These are phyloP conservation scores for Cnidoscolus chayamansa DNA, from an alignment of 441 rosid species.

Conservation along the genomic window DNA sequence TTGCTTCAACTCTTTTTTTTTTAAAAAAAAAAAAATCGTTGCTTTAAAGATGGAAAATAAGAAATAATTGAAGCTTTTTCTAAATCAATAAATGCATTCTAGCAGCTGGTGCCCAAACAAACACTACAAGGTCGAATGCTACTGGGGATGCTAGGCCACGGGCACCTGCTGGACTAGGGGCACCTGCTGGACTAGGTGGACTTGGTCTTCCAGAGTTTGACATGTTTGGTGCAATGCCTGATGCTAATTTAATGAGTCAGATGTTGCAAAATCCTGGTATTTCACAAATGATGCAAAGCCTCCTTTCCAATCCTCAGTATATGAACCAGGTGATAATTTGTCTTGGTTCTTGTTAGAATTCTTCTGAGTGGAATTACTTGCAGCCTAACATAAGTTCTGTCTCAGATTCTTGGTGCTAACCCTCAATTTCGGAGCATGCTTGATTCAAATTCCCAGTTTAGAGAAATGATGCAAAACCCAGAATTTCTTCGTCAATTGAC, in stretches of 20 bases:
- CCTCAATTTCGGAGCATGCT: conserved; percentile 52
- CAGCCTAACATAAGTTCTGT: conserved; percentile 19
- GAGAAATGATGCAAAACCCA: conserved; percentile 70
- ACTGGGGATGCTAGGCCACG: conserved; percentile 47
- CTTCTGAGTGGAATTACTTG: conserved; percentile 7
- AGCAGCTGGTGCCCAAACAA: conserved; percentile 47
- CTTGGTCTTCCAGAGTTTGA: conserved; percentile 51
- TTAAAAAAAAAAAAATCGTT: not conserved
- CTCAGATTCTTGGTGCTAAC: conserved; percentile 48
- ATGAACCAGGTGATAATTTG: conserved; percentile 52
- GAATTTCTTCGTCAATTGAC: conserved; percentile 64
- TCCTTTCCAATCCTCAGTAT: conserved; percentile 62
- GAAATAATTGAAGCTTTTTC: not conserved
- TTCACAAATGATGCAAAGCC: conserved; percentile 59
- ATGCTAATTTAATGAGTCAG: conserved; percentile 45
- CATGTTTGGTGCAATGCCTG: conserved; percentile 44
- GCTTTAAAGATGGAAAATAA: not conserved
- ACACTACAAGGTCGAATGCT: conserved; percentile 43
- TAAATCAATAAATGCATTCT: conserved; percentile 18
- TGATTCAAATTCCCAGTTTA: conserved; percentile 59
- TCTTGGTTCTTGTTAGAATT: conserved; percentile 7
- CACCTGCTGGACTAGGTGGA: conserved; percentile 53
- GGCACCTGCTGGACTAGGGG: conserved; percentile 47
- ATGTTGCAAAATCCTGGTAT: conserved; percentile 62
- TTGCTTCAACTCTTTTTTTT: not conserved